These are phyloP conservation scores for Draba incana DNA, from an alignment of 345 rosid genomes.

Conservation along the genomic window DNA sequence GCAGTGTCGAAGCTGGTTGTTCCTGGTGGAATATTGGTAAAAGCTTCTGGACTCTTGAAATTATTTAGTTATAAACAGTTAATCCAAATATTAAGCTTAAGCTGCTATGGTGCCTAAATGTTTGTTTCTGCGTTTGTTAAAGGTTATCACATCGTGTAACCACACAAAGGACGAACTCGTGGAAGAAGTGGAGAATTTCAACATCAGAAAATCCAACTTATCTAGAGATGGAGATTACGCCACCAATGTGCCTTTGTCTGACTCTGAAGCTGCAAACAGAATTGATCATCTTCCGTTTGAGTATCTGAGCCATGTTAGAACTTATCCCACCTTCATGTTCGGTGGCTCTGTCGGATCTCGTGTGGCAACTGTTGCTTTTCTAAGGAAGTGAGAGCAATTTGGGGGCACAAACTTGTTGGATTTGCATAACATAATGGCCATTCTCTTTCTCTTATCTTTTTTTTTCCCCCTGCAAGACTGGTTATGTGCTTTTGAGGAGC, in stretches of 20 bases:
- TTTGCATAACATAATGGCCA: constrained; percentile 17
- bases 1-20: constrained; percentile 84
- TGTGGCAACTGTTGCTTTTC: constrained; percentile 91
- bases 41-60: constrained; percentile 29
- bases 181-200: constrained; percentile 74
- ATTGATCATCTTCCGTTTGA: constrained; percentile 51
- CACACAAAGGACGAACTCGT: constrained; percentile 84
- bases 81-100: background rate
- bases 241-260: constrained; percentile 33
- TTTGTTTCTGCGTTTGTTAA: constrained; percentile 10
- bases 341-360: constrained; percentile 89
- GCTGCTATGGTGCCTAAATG: background rate
- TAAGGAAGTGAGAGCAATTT: constrained; percentile 51
- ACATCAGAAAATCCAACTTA: constrained; percentile 49
- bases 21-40: constrained; percentile 81
- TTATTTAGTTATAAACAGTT: background rate
- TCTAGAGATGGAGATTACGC: constrained; percentile 41
- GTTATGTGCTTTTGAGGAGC: constrained; percentile 22
- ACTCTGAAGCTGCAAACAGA: constrained; percentile 47
- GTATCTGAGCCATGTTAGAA: constrained; percentile 77
- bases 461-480: constrained; percentile 3
- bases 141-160: constrained; percentile 94
- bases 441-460: background rate
- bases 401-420: background rate
- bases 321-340: constrained; percentile 87